Base-by-base conservation (phyloP, 2,329 filamentous ascomycete genomes). In the Diaporthe humulicola region DNA sequence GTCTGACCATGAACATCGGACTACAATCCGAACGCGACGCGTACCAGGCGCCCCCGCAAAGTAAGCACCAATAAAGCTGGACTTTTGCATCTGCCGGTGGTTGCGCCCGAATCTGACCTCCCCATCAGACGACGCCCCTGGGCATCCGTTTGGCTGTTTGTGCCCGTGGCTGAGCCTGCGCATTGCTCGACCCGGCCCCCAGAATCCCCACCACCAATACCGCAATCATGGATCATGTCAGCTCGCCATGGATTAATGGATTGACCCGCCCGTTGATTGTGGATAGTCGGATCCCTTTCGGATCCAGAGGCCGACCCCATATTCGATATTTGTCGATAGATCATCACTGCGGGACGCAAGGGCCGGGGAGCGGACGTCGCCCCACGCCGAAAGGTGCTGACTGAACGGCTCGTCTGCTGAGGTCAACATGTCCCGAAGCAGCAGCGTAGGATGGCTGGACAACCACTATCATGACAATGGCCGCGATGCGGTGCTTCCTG, bases 201-300 rank as follows among this genome's bases (percentile, higher is more conserved):
- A 69, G 48, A 40, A 33, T 64, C 17, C 40, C 45, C 61, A 50
- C 61, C 45, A 38, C 42, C 61, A 61, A 14, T 19, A 19, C 38
- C n/a, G 40, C 25, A 33, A n/a, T 33, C 40, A 17, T 15, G 28
- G 40, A 33, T 33, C 42, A 33, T 66, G 48, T 69, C 64, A 69
- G 64, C 64, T 69, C 33, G 64, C 48, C 64, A 69, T 69, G 64
- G 48, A 25, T 52, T 52, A n/a, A n/a, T n/a, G n/a, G n/a, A n/a
- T 67, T 28, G 17, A 40, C 30, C 42, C 60, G 25, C 33, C 45
- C 30, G 14, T 52, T 67, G 45, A 67, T 25, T 52, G 45, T 40
- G n/a, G 64, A 40, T 69, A 69, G 15, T 69, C 64, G 14, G 48
- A 69, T 69, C 45, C 48, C 48, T 69, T 69, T 52, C 45, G 48